Base-by-base conservation (phyloP, 768 basidiomycete species). In the Pisolithus orientalis region DNA sequence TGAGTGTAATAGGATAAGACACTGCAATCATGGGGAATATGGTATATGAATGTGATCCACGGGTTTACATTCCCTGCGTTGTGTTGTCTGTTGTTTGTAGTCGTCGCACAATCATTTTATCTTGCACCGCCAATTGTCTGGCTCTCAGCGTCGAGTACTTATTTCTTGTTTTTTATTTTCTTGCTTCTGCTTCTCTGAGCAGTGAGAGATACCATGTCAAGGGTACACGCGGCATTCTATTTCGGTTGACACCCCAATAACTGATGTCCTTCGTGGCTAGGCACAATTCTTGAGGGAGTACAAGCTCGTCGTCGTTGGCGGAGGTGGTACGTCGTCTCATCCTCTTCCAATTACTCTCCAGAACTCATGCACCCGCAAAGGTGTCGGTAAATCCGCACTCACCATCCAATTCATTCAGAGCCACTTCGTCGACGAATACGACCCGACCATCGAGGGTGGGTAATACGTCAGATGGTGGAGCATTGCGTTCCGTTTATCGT, bases 391-490 rank as follows among this genome's bases (percentile, higher is more conserved):
- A 78, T 94, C 91, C 48, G 93, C 92, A 25, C 70, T 96, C 72
- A 97, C 95, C 47, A 96, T 97, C 62, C 95, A 97, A 68, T 98
- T 97, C 76, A 96, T 97, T 60, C 95, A 98, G 65, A 88, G 86
- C 59, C 87, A 90, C 66, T 93, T 93, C 63, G 91, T 94, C 53
- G 87, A 92, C 69, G 90, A 94, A 68, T 94, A 82, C 53, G 92
- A 97, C 68, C 94, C 95, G 28, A 96, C 94, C 28, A 97, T 97
- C 62, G 95, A 95, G 71, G 87, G 90, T 85, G 55, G 57, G 70
- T 60, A 14, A 42, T 25, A 42, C n/a, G n/a, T 14, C n/a, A 17
- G n/a, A 14, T 10, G 21, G 6, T 8, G 4, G 31, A 4, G 9
- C n/a, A 16, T 37, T 21, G 7, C 11, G 14, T 10, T 27, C 53